Base-by-base conservation (phyloP, 1,139 yeast species). In the Yamadazyma trypodendri region DNA sequence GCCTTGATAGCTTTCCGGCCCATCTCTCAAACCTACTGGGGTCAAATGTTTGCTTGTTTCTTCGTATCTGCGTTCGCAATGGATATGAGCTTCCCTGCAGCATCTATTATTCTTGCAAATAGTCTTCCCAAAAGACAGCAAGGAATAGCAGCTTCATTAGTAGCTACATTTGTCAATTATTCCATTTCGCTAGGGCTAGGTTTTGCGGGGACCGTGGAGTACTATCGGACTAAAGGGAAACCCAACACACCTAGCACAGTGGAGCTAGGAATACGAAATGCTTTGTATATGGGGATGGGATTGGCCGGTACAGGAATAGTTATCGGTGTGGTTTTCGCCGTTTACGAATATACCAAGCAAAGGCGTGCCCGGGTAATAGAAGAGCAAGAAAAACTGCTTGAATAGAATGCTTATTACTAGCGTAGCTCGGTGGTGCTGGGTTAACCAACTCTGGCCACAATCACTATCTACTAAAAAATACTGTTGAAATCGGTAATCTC, bases 21-120 rank as follows among this genome's bases (percentile, higher is more conserved):
- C 2, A 27, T 36, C 2, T 38, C 39, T 5, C 52, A 49, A 31
- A 34, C 41, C 10, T 49, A 44, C 27, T 49, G 52, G 57, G 51
- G 6, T 2, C 78, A 74, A 40, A 65, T 71, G 32, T 77, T 81
- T 46, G 70, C 77, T 2, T 58, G 77, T 3, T 45, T 63, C 25
- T 32, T 77, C 2, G 46, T 79, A n/a, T 66, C 65, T 21, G 73
- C 81, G 0, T 68, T 73, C 47, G 86, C 83, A 0, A 78, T 81
- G 82, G 86, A 81, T 52, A 69, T 76, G 64, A 75, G 81, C 35
- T 80, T 79, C 54, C 86, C 87, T 0, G 77, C 85, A 0, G 82
- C 76, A 2, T 69, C 79, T 8, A 63, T 80, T 38, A 60, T 79
- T 28, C 57, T 81, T 24, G 65, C 77, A 27, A 61, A 70, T 33